Conservation (phyloP, 257 asterid genomes). For the Prunella vulgaris region DNA sequence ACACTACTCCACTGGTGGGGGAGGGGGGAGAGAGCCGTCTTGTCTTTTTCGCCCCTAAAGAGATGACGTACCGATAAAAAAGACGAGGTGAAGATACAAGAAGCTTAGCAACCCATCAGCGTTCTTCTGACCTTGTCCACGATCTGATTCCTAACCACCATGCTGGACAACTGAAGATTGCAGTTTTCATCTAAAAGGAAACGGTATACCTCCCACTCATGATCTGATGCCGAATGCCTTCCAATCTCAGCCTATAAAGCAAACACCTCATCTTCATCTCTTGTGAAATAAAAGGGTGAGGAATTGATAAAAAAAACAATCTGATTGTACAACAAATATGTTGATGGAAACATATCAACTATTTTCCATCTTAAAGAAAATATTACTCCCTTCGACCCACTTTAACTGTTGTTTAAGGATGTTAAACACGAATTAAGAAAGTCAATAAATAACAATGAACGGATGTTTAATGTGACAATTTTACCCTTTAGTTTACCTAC, state of each 20-base stretch:
- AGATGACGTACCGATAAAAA: too few species aligned
- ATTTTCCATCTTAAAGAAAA: neutral
- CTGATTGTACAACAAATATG: neutral
- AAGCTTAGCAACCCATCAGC: constrained; percentile 82
- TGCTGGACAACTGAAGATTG: constrained; percentile 37
- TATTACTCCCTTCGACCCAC: too few species aligned
- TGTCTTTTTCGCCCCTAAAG: neutral
- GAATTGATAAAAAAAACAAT: neutral
- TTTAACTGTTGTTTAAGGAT: too few species aligned
- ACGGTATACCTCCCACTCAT: constrained; percentile 82
- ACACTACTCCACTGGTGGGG: neutral
- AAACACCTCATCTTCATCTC: constrained; percentile 10
- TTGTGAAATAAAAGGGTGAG: neutral
- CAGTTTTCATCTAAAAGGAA: constrained; percentile 78
- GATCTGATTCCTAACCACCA: constrained; percentile 49
- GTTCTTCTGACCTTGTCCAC: constrained; percentile 74
- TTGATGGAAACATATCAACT: neutral
- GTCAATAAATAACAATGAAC: too few species aligned
- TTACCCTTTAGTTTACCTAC: too few species aligned
- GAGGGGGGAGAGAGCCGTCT: neutral
- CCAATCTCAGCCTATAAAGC: constrained; percentile 73
- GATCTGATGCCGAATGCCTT: constrained; percentile 55
- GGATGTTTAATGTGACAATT: too few species aligned
- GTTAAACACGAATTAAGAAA: too few species aligned
- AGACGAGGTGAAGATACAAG: too few species aligned